phyloP scores from a whole-genome alignment of 2,329 filamentous ascomycete genomes.

The Hypoxylon sp. region DNA sequence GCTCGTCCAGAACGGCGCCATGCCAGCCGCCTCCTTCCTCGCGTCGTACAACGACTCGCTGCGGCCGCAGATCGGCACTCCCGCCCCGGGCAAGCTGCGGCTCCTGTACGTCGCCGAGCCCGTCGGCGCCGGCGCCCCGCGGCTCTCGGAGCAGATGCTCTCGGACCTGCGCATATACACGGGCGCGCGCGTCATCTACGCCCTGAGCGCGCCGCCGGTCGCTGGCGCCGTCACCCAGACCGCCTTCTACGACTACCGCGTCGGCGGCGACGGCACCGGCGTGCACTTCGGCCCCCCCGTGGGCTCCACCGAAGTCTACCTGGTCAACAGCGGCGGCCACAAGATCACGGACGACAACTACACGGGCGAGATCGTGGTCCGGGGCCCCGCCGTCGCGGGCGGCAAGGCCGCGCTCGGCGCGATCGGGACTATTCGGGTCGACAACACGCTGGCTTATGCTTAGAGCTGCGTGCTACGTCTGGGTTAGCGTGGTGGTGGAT shows the following conservation, averaged over 20 bases:
- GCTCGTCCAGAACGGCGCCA: conserved; percentile 76
- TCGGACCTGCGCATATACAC: conserved; percentile 87
- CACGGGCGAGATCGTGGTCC: conserved; percentile 76
- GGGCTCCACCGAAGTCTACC: conserved; percentile 80
- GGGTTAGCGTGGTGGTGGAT: neutral
- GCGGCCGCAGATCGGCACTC: conserved; percentile 68
- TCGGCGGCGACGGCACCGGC: conserved; percentile 56
- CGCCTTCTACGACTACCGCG: conserved; percentile 86
- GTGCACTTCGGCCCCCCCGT: conserved; percentile 86
- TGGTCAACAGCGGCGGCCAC: conserved; percentile 71
- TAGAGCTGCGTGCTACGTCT: conserved; percentile 14
- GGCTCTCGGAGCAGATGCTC: conserved; percentile 75
- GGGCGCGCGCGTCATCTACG: conserved; percentile 84
- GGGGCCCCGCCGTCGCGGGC: conserved; percentile 79
- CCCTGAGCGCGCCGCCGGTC: conserved; percentile 83
- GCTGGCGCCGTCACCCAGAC: conserved; percentile 92
- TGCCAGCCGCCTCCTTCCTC: conserved; percentile 75
- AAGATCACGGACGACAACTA: conserved; percentile 73
- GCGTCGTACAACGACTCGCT: conserved; percentile 70
- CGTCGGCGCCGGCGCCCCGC: conserved; percentile 69
- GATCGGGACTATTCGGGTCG: conserved; percentile 73
- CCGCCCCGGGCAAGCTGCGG: conserved; percentile 76
- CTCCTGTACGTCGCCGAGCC: conserved; percentile 84
- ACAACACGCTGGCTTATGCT: conserved; percentile 76
- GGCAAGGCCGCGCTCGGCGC: conserved; percentile 71